phyloP scores from a whole-genome alignment of 176 grass and related monocot species.

The Oryza glumipatula region DNA sequence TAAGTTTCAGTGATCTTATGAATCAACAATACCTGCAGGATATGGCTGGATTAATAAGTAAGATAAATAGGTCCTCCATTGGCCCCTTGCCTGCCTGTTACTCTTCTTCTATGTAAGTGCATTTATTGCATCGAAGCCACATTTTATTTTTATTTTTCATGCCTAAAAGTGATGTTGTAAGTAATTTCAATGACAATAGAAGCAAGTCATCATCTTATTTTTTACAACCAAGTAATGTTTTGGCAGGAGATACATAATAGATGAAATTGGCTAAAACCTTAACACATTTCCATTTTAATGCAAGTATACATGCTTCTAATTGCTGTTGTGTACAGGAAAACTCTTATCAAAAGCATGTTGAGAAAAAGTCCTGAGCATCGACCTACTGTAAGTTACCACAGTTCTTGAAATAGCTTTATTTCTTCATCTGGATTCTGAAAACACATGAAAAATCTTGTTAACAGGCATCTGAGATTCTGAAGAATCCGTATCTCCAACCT shows the following conservation, averaged over 20 bases:
- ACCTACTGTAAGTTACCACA: constrained; percentile 74
- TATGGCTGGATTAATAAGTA: constrained; percentile 98
- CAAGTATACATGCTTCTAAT: neutral
- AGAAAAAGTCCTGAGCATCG: constrained; percentile 98
- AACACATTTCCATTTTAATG: neutral
- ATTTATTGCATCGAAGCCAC: constrained; percentile 15
- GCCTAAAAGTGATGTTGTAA: constrained; percentile 34
- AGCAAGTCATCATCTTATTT: constrained; percentile 16
- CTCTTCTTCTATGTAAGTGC: constrained; percentile 82
- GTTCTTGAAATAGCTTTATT: constrained; percentile 23
- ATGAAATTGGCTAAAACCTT: neutral
- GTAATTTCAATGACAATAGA: constrained; percentile 2
- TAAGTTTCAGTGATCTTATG: constrained; percentile 15
- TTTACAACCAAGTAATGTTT: constrained; percentile 16
- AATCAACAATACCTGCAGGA: constrained; percentile 63
- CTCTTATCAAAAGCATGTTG: constrained; percentile 92
- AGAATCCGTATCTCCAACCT: constrained; percentile 78
- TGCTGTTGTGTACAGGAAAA: constrained; percentile 67
- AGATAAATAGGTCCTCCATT: constrained; percentile 93
- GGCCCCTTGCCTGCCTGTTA: constrained; percentile 89
- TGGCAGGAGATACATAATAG: neutral
- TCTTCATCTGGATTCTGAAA: constrained; percentile 41
- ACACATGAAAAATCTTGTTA: constrained; percentile 33
- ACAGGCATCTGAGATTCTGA: constrained; percentile 91
- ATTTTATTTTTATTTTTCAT: constrained; percentile 23